Base-by-base conservation (phyloP, 805 yeast species). In the Candida palmyrensis region DNA sequence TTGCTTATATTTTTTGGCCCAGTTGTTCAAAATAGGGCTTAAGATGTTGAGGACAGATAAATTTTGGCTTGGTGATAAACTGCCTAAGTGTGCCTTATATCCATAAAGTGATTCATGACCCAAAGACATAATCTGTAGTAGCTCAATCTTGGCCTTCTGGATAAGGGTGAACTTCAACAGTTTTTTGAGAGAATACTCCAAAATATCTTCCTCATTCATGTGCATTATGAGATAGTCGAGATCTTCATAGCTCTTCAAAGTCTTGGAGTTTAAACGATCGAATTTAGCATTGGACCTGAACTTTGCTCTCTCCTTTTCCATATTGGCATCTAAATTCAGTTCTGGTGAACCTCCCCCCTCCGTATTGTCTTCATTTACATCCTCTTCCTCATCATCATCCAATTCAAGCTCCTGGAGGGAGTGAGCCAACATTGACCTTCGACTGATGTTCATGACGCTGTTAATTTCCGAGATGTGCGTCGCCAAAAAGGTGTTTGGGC, bases 51-150 rank as follows among this genome's bases (percentile, higher is more conserved):
- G 63, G 8, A 88, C 70, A 0, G 88, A 74, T 29, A 89, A 58
- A 46, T 81, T 81, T 41, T 82, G 88, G 25, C 77, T 64, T 47
- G 76, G 81, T 29, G 73, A 68, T 20, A 71, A 54, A 4, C 62
- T 54, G 26, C 73, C 74, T 34, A 70, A 47, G 43, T 71, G 78
- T 3, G 78, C 76, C 41, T 73, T 76, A 30, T 71, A 75, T 13
- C 82, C 80, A 52, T 89, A 89, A 13, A 89, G 64, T 2, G 90
- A 77, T 45, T 86, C 95, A 53, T 85, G 87, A 24, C 92, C 94
- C 32, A 88, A 63, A 1, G 89, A 75, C 58, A 82, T 75, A 42
- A 89, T 82, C 49, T 83, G 83, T 21, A 87, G 58, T 24, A 89
- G 57, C 47, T 86, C 96, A 20, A 89, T 65, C 42, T 82, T 82